Base-by-base conservation (phyloP, 768 basidiomycete genomes). In the Termitomyces sp. region DNA sequence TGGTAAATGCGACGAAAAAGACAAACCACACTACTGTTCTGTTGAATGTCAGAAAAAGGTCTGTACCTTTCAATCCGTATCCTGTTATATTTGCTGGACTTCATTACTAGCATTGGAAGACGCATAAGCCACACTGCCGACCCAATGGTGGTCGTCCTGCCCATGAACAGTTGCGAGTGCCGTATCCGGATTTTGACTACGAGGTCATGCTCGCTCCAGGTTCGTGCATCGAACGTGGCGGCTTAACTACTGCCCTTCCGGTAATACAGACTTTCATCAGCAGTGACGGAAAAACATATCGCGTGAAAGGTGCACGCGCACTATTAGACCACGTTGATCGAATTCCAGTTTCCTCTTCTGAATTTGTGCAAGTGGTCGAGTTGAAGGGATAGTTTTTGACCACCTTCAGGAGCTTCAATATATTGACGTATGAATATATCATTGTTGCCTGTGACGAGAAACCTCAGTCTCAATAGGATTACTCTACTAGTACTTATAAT, bases 251-350 rank as follows among this genome's bases (percentile, higher is more conserved):
- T 5, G 47, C 48, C n/a, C 48, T 49, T 7, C 48, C 48, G n/a
- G 35, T 55, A 35, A 55, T 55, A 26, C 54, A 55, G 24, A 46
- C 54, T 8, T 35, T 55, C 18, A 24, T 55, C 35, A 47, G 54
- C 18, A 46, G 38, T 6, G 32, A 55, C n/a, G 45, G 54, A 4
- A 55, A 38, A 28, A 55, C 6, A 14, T 55, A 47, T 28, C 54
- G 54, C 11, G 54, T 55, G 11, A 55, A 55, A n/a, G 45, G 44
- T 28, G 45, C 54, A 5, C 41, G 32, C 4, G 35, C 45, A 33
- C 18, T 55, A 35, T 47, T 55, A 43, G 28, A 55, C 4, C 28
- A 55, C 8, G 46, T 55, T 20, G 45, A 55, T 30, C 33, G 22
- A n/a, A 32, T 55, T 10, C 54, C 44, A 18, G 33, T 55, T 14